A percentile compares a stretch with the other conserved stretches of the same genome.
Evolutionary conservation across 164 flowering plant genomes (phyloP).

Genomic region (Brasenia schreberi): DNA sequence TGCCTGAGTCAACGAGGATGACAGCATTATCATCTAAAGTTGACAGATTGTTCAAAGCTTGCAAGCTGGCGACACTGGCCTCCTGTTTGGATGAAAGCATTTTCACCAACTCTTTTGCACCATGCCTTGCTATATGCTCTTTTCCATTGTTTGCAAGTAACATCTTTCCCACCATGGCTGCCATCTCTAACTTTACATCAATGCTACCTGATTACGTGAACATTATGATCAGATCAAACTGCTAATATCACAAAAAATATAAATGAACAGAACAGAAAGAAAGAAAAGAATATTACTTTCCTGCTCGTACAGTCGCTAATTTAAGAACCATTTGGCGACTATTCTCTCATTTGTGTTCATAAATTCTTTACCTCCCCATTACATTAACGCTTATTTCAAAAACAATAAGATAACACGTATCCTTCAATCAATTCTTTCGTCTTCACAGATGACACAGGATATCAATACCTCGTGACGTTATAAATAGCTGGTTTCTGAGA

Average conservation of each 20-base stretch:
- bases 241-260: background rate
- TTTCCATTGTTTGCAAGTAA: constrained; percentile 37
- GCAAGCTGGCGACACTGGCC: constrained; percentile 30
- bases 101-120: constrained; percentile 29
- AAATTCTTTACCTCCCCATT: too few species aligned
- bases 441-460: too few species aligned
- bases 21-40: constrained; percentile 42
- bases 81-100: constrained; percentile 30
- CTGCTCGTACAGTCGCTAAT: too few species aligned
- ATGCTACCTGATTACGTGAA: constrained; percentile 27
- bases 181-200: constrained; percentile 39
- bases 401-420: too few species aligned
- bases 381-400: too few species aligned
- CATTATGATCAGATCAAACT: background rate
- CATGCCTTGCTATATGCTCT: constrained; percentile 37
- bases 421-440: too few species aligned
- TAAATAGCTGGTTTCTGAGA: too few species aligned
- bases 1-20: constrained; percentile 40
- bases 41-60: constrained; percentile 40
- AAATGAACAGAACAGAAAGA: too few species aligned
- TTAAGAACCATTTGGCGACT: too few species aligned
- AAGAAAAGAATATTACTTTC: too few species aligned
- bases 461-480: too few species aligned
- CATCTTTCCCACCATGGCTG: constrained; percentile 37
- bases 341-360: too few species aligned